A percentile compares a stretch with the other conserved stretches of the same genome.
phyloP scores from a whole-genome alignment of 768 basidiomycete species.

The Auricularia auricula-judae region DNA sequence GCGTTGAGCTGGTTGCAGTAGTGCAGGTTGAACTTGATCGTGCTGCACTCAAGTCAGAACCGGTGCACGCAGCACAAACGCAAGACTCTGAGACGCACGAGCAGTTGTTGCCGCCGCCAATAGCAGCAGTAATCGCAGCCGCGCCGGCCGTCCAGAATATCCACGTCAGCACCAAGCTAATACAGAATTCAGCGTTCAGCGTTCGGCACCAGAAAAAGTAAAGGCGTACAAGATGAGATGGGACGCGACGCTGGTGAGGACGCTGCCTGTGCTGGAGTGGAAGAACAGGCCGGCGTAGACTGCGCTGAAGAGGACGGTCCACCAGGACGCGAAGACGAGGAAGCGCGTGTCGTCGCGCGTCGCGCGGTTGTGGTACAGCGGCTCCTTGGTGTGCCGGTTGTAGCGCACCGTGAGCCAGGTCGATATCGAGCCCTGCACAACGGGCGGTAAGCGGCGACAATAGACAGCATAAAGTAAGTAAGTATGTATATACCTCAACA shows the following conservation, averaged over 20 bases:
- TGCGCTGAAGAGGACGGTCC: conserved; percentile 50
- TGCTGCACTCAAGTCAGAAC: conserved; percentile 16
- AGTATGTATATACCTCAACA: conserved; percentile 38
- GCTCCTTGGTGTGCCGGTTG: conserved; percentile 37
- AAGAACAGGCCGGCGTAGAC: conserved; percentile 47
- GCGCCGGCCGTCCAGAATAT: conserved; percentile 69
- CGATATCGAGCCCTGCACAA: conserved; percentile 48
- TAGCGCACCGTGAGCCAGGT: conserved; percentile 61
- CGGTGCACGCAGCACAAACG: neutral
- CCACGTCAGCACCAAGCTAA: conserved; percentile 59
- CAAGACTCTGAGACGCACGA: conserved; percentile 25
- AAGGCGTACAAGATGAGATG: conserved; percentile 52
- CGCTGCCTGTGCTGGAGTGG: conserved; percentile 31
- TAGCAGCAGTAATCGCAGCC: conserved; percentile 51
- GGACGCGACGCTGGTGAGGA: conserved; percentile 49
- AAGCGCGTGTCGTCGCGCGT: conserved; percentile 57
- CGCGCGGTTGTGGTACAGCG: conserved; percentile 27
- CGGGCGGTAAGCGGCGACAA: neutral
- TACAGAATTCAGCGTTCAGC: neutral
- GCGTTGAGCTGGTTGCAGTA: conserved; percentile 76
- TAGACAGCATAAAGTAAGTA: too few species aligned
- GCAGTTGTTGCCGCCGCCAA: conserved; percentile 68
- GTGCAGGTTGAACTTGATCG: conserved; percentile 28
- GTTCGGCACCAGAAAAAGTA: neutral
- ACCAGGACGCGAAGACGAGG: conserved; percentile 58